Percentiles rank a stretch among this genome's conserved stretches.
These are phyloP conservation scores for Aspergillus novofumigatus DNA, from an alignment of 2,329 filamentous ascomycete genomes.

Conservation along the genomic window DNA sequence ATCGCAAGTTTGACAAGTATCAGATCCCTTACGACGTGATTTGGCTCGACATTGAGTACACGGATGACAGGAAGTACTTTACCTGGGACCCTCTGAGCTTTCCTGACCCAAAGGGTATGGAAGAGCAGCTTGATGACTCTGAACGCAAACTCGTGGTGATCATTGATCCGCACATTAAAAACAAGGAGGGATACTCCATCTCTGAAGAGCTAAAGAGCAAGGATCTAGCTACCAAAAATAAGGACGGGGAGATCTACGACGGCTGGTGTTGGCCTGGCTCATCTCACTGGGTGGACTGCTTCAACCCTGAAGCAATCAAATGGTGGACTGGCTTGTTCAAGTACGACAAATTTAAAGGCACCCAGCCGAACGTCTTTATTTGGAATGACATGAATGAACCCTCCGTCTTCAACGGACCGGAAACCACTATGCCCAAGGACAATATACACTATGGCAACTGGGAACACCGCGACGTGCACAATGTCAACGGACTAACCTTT, in stretches of 20 bases:
- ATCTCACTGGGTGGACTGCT: conserved; percentile 93
- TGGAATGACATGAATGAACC: conserved; percentile 99
- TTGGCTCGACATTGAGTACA: conserved; percentile 98
- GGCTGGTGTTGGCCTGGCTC: conserved; percentile 99
- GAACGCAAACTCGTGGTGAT: conserved; percentile 89
- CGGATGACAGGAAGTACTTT: conserved; percentile 95
- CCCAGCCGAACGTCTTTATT: conserved; percentile 79
- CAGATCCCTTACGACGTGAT: conserved; percentile 98
- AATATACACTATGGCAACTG: conserved; percentile 87
- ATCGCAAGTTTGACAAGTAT: conserved; percentile 91
- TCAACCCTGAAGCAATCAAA: conserved; percentile 82
- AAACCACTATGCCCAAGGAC: conserved; percentile 98
- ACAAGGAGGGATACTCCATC: conserved; percentile 70
- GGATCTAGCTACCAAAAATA: conserved; percentile 80
- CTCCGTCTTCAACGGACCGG: conserved; percentile 96
- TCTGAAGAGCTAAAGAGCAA: conserved; percentile 79
- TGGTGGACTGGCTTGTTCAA: conserved; percentile 93
- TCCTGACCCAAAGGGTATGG: conserved; percentile 78
- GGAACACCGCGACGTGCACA: conserved; percentile 97
- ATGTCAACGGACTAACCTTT: conserved; percentile 91
- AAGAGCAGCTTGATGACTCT: conserved; percentile 76
- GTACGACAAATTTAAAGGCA: conserved; percentile 83
- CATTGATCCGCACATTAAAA: conserved; percentile 98
- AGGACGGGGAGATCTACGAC: conserved; percentile 83
- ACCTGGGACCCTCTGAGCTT: conserved; percentile 93